Conservation (phyloP, 2,329 filamentous ascomycete genomes). For the Claviceps pazoutovae region DNA sequence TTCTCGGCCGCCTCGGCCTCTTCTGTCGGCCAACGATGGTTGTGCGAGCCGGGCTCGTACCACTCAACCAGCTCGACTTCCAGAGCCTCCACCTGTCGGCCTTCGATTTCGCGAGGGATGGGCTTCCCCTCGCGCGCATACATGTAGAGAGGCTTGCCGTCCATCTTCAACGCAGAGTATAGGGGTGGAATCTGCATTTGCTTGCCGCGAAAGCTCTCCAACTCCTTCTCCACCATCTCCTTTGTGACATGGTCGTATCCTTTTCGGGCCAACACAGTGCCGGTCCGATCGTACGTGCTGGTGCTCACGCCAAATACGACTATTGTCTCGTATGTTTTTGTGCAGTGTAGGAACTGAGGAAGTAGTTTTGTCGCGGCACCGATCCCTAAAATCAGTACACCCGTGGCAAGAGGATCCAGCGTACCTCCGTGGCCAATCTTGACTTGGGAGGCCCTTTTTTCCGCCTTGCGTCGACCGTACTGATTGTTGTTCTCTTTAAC, state of each 20-base stretch:
- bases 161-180: conserved; percentile 83
- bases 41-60: conserved; percentile 67
- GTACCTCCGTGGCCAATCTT: conserved; percentile 97
- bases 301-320: conserved; percentile 85
- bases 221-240: conserved; percentile 61
- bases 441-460: conserved; percentile 51
- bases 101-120: conserved; percentile 72
- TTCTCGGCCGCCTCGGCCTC: conserved; percentile 67
- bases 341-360: conserved; percentile 67
- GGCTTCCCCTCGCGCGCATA: conserved; percentile 84
- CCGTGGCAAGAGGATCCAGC: conserved; percentile 84
- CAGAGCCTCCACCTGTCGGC: conserved; percentile 62
- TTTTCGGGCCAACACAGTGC: conserved; percentile 65
- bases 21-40: conserved; percentile 63
- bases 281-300: conserved; percentile 79
- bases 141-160: conserved; percentile 91
- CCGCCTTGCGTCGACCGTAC: conserved; percentile 41
- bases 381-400: conserved; percentile 78
- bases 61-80: conserved; percentile 75
- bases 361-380: conserved; percentile 80
- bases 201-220: conserved; percentile 63
- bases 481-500: conserved; percentile 43
- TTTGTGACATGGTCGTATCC: conserved; percentile 71
- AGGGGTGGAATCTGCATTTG: conserved; percentile 84
- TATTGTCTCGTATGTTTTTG: conserved; percentile 83